Evolutionary conservation across 2,329 filamentous ascomycete genomes (phyloP).

Genomic region (Trichophyton schoenleinii): DNA sequence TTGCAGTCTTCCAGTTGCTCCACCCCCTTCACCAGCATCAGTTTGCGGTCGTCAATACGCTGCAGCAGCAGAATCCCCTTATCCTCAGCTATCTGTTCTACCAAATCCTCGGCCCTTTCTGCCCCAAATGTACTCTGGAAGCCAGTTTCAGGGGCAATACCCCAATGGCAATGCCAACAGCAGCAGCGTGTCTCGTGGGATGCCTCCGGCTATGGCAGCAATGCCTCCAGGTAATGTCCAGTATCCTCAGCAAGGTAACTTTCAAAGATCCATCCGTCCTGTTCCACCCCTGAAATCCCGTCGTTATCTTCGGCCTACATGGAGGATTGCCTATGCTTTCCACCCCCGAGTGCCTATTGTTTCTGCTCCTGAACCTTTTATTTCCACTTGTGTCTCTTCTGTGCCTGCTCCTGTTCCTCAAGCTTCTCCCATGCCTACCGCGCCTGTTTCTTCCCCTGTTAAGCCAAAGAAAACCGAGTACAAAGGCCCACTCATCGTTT

Average conservation of each 20-base stretch:
- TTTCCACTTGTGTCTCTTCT: neutral
- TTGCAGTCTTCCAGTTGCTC: neutral
- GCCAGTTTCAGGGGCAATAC: neutral
- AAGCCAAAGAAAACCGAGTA: constrained; percentile 6
- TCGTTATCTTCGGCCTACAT: neutral
- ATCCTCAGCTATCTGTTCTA: neutral
- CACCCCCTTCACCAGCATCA: constrained; percentile 3
- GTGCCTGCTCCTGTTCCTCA: neutral
- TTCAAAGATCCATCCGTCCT: neutral
- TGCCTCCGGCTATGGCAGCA: neutral
- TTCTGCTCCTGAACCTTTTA: neutral
- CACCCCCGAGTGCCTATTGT: neutral
- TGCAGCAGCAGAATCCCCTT: neutral
- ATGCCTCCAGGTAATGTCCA: neutral
- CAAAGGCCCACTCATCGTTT: constrained; percentile 11
- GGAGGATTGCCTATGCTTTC: neutral
- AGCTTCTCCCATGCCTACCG: neutral
- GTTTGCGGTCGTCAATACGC: neutral
- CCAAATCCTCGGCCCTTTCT: neutral
- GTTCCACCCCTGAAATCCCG: neutral
- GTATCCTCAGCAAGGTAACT: constrained; percentile 1
- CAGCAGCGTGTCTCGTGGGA: neutral
- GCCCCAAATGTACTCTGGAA: neutral
- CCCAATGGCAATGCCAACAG: neutral
- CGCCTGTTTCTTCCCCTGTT: neutral